phyloP scores from a whole-genome alignment of 768 basidiomycete species.

The Strobilomyces dryophilus region DNA sequence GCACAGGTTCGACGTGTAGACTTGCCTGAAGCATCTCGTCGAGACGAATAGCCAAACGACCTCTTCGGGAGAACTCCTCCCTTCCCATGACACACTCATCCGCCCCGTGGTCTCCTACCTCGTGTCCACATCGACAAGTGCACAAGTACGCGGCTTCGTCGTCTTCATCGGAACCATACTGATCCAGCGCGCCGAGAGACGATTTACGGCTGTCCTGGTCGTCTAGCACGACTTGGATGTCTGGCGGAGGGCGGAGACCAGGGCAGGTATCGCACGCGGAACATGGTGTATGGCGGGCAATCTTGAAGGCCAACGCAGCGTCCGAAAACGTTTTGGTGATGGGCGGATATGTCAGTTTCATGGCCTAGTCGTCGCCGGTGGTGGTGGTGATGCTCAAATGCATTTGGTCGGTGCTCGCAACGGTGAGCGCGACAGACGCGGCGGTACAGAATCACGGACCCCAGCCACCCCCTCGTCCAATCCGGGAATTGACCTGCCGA shows the following conservation, averaged over 20 bases:
- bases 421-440: background rate
- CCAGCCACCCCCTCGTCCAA: background rate
- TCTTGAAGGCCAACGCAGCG: conserved; percentile 61
- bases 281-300: conserved; percentile 79
- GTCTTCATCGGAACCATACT: conserved; percentile 72
- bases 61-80: conserved; percentile 67
- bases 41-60: conserved; percentile 69
- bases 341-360: conserved; percentile 68
- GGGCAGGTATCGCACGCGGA: conserved; percentile 58
- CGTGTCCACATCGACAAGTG: conserved; percentile 68
- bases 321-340: conserved; percentile 49
- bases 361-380: conserved; percentile 22
- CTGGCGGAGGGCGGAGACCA: conserved; percentile 65
- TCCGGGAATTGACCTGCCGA: too few species aligned
- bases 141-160: conserved; percentile 53
- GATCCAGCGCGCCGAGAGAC: conserved; percentile 50
- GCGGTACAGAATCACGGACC: conserved; percentile 1
- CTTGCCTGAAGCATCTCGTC: conserved; percentile 79
- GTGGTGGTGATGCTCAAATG: background rate
- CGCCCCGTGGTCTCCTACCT: conserved; percentile 61
- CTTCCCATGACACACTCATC: conserved; percentile 50
- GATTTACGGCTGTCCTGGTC: conserved; percentile 39
- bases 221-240: conserved; percentile 57
- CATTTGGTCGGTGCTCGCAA: background rate
- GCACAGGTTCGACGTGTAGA: background rate